Evolutionary conservation across 2,329 filamentous ascomycete species (phyloP).

Genomic region (Epichloe hybrida): DNA sequence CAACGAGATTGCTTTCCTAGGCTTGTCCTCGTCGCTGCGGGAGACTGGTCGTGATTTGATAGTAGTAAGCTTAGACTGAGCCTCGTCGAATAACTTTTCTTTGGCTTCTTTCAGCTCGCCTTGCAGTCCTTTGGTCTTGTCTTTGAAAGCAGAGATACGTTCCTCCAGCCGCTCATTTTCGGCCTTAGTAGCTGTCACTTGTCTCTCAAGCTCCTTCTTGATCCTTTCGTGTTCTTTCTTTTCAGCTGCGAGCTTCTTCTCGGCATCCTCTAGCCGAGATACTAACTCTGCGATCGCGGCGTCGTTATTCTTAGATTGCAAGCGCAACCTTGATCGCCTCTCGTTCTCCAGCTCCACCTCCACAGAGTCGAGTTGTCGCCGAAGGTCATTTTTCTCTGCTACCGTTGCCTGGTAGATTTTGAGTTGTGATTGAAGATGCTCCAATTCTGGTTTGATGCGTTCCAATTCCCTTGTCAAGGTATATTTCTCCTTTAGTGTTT

Average conservation of each 20-base stretch:
- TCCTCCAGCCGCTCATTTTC: slow-evolving; percentile 54
- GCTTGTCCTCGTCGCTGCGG: slow-evolving; percentile 8
- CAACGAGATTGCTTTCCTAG: slow-evolving; percentile 10
- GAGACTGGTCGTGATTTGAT: slow-evolving; percentile 6
- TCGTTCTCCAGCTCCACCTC: slow-evolving; percentile 77
- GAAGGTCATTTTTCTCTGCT: slow-evolving; percentile 65
- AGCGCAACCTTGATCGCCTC: slow-evolving; percentile 28
- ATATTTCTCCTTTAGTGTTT: slow-evolving; percentile 48
- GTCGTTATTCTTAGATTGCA: slow-evolving; percentile 20
- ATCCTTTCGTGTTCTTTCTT: slow-evolving; percentile 33
- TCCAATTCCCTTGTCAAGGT: slow-evolving; percentile 37
- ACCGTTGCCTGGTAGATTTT: slow-evolving; percentile 52
- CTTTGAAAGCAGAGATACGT: slow-evolving; percentile 54
- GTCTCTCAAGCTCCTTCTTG: slow-evolving; percentile 35
- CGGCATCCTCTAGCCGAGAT: slow-evolving; percentile 21
- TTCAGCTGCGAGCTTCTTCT: slow-evolving; percentile 25
- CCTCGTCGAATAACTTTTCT: slow-evolving; percentile 29
- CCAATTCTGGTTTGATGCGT: slow-evolving; percentile 39
- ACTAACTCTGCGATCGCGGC: slow-evolving; percentile 29
- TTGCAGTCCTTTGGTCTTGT: slow-evolving; percentile 56
- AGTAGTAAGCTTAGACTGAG: slow-evolving; percentile 6
- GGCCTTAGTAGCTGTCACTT: slow-evolving; percentile 45
- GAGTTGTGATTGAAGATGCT: slow-evolving; percentile 41
- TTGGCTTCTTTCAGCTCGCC: slow-evolving; percentile 55
- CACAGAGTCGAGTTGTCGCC: slow-evolving; percentile 62